phyloP scores from a whole-genome alignment of 2,329 filamentous ascomycete genomes.

The Zymoseptoria passerinii region DNA sequence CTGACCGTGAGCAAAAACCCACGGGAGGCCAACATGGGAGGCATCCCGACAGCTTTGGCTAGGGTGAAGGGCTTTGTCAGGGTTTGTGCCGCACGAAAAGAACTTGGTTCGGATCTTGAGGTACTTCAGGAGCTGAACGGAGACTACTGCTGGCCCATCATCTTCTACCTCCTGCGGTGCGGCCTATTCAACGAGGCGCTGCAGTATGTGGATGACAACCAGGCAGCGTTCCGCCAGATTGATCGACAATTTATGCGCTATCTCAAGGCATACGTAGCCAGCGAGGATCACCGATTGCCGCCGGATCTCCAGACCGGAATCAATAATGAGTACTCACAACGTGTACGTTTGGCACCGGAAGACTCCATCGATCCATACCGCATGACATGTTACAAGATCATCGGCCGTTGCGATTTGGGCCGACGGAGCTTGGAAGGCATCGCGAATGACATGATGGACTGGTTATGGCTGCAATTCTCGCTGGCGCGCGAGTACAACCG shows the following conservation, averaged over 20 bases:
- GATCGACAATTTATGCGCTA: constrained; percentile 87
- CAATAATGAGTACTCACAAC: constrained; percentile 80
- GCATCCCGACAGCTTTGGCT: constrained; percentile 76
- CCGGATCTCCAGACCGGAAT: constrained; percentile 78
- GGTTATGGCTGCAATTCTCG: constrained; percentile 59
- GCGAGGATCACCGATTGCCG: constrained; percentile 66
- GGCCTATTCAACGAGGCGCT: constrained; percentile 79
- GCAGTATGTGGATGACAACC: constrained; percentile 73
- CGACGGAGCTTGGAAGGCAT: constrained; percentile 50
- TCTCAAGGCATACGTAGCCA: constrained; percentile 72
- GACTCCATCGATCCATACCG: constrained; percentile 88
- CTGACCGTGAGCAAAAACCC: constrained; percentile 72
- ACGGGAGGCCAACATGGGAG: constrained; percentile 79
- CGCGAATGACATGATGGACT: constrained; percentile 55
- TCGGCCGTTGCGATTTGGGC: constrained; percentile 64
- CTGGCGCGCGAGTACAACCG: constrained; percentile 55
- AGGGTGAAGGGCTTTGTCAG: constrained; percentile 91
- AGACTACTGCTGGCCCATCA: constrained; percentile 86
- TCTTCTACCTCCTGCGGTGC: constrained; percentile 83
- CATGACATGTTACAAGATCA: constrained; percentile 96
- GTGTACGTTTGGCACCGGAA: constrained; percentile 73
- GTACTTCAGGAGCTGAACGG: constrained; percentile 61
- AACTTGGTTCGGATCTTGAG: constrained; percentile 69
- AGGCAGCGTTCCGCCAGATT: constrained; percentile 74
- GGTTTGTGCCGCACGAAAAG: constrained; percentile 68